Conservation (phyloP, 2,329 filamentous ascomycete genomes). For the Clonostachys rosea region DNA sequence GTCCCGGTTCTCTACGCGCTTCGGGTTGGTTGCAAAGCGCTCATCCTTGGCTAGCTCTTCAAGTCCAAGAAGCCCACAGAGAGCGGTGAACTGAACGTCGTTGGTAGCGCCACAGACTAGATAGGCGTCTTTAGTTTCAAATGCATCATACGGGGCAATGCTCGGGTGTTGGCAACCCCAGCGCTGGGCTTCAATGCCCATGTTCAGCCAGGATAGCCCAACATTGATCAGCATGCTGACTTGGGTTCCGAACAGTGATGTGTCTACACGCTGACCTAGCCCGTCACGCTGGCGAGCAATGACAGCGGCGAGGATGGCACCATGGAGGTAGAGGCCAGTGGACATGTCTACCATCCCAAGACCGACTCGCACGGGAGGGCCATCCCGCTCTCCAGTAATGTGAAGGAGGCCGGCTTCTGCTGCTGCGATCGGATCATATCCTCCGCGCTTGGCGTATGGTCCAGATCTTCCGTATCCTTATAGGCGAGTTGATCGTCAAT, state of each 20-base stretch:
- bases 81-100: constrained; percentile 22
- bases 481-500: neutral
- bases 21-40: constrained; percentile 21
- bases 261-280: constrained; percentile 33
- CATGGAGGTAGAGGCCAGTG: constrained; percentile 37
- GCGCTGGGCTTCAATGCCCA: constrained; percentile 30
- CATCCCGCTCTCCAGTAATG: constrained; percentile 31
- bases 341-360: constrained; percentile 36
- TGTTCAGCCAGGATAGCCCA: constrained; percentile 27
- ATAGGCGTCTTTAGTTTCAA: constrained; percentile 24
- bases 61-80: constrained; percentile 17
- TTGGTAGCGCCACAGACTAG: constrained; percentile 25
- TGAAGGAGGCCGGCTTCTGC: constrained; percentile 36
- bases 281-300: constrained; percentile 27
- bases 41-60: constrained; percentile 13
- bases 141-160: constrained; percentile 40
- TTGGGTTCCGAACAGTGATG: constrained; percentile 37
- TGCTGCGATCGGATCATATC: constrained; percentile 38
- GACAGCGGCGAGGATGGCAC: constrained; percentile 34
- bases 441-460: constrained; percentile 32
- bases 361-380: constrained; percentile 31
- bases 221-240: constrained; percentile 34
- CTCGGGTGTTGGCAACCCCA: constrained; percentile 40
- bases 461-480: constrained; percentile 23
- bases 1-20: constrained; percentile 25